Evolutionary conservation across 1,284 basidiomycete species (phyloP).

Genomic region (Melampsora americana): DNA sequence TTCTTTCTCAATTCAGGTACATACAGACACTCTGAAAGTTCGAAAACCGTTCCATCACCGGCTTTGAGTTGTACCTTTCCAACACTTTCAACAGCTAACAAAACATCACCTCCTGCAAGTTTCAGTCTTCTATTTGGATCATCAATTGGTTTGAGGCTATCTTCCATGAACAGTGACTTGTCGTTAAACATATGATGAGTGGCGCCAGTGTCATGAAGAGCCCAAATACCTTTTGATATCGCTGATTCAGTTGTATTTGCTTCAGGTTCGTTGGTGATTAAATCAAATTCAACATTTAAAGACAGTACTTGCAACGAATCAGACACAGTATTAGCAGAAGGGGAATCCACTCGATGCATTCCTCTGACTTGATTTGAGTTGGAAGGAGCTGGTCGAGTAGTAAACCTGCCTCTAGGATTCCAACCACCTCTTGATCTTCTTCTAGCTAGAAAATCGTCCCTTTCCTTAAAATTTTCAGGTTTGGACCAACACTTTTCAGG

Average conservation of each 20-base stretch:
- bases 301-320: not conserved
- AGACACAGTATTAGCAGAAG: not conserved
- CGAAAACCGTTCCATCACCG: not conserved
- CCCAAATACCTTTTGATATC: not conserved
- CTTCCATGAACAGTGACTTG: not conserved
- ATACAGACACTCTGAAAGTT: not conserved
- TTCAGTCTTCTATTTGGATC: not conserved
- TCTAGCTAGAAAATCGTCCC: too few species aligned
- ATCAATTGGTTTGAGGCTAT: not conserved
- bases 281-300: not conserved
- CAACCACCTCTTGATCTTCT: too few species aligned
- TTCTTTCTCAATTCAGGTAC: not conserved
- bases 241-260: not conserved
- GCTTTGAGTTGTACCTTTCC: not conserved
- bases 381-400: too few species aligned
- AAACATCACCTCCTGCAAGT: not conserved
- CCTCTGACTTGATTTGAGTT: too few species aligned
- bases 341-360: too few species aligned
- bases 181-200: slow-evolving; percentile 9
- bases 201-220: not conserved
- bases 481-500: too few species aligned
- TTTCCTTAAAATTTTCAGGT: too few species aligned
- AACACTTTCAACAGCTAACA: not conserved
- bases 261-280: not conserved
- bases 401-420: too few species aligned